Base-by-base conservation (phyloP, 2,329 filamentous ascomycete species). In the Nigrograna mackinnonii region DNA sequence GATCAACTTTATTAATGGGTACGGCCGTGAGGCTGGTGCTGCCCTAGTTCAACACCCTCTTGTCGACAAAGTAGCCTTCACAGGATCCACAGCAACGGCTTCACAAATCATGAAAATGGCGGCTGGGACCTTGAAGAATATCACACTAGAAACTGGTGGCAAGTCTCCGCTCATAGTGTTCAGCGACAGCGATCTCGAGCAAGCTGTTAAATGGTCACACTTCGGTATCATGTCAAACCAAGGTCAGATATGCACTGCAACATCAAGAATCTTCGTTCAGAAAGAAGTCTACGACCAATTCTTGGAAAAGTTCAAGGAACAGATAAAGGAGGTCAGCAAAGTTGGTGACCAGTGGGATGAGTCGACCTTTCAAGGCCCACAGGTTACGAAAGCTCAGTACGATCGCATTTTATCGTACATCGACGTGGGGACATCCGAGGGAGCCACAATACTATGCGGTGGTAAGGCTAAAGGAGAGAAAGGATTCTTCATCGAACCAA, bases 51-150 rank as follows among this genome's bases (percentile, higher is more conserved):
- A 77, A 30, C 88, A 91, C 60, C 69, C 80, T 17, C 79, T 79
- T 31, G 77, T 92, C 13, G 84, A 89, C 60, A 91, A 91, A 73
- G 76, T 92, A 46, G 86, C 87, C 0, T 92, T 91, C 51, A 91
- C 88, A 0, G 88, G 88, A 28, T 87, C 83, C 4, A 91, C 87
- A 0, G 72, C 74, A 2, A 91, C 87, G 0, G 88, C 84, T 5
- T 80, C 82, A 41, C 77, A 85, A 37, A 88, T 91, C 50, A 90
- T 91, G 86, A 88, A 87, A 61, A 76, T 79, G 62, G 85, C 86
- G 0, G 75, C 79, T 11, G 68, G 77, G 1, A 86, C 72, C 13
- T 61, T 81, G 54, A 83, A 83, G 67, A 82, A 83, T 51, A 80
- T 83, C 45, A 83, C 79, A 0, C 70, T 84, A 1, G 80, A 84